Base-by-base conservation (phyloP, 176 grass and related monocot species). In the Phoenix dactylifera region DNA sequence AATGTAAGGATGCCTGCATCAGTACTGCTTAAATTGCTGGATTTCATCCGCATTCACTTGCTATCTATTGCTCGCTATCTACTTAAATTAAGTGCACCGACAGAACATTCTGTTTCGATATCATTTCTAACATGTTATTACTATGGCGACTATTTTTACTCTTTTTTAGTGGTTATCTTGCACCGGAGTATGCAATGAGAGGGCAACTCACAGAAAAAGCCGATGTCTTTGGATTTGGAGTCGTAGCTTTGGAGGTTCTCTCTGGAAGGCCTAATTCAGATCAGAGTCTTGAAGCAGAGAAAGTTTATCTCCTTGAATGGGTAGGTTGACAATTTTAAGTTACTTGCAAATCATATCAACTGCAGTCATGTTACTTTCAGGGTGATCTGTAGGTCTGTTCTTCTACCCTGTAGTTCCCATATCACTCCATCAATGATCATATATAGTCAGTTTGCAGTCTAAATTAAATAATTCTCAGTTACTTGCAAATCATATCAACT, bases 291-390 rank as follows among this genome's bases (percentile, higher is more conserved):
- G 20, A 20, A 20, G 20, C 20, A 20, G 74, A 78, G 16, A 35
- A 65, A 50, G 50, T 69, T 25, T 73, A 78, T 54, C 62, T 83
- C 30, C 80, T 83, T 26, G 74, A 77, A 19, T 77, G 63, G 74
- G 80, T 83, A 73, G 1, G 51, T 44, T 23, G 1, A 16, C 25
- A 4, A 22, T 26, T 22, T 15, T 14, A 25, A 24, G 22, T 59
- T 59, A n/a, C 10, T 58, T 5, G 35, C 10, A 9, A 44, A 44
- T 44, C 3, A 28, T 6, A 30, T 16, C 9, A 59, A 26, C 1
- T 16, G 25, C 16, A 59, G 7, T 35, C 30, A 35, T 35, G 5
- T 35, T 35, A 9, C 0, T 7, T 7, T 35, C 0, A 7, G 1
- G 6, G 1, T 35, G 26, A 28, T 28, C 5, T 3, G 6, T 35